Base-by-base conservation (phyloP, 2,329 filamentous ascomycete genomes). In the Paraconiothyrium sp. region DNA sequence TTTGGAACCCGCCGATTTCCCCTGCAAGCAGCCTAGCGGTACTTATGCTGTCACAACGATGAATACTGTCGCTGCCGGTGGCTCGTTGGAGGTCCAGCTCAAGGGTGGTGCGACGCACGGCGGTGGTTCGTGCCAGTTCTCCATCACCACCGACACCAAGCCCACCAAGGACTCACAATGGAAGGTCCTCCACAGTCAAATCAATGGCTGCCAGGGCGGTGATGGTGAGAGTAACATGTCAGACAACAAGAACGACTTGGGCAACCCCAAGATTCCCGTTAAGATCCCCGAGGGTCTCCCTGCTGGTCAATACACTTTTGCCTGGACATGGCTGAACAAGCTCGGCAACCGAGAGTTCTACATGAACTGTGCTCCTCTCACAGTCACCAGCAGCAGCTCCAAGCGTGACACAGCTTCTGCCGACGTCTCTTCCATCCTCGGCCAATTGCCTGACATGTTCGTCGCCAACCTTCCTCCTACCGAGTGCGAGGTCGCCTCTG, bases 311-410 rank as follows among this genome's bases (percentile, higher is more conserved):
- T 94, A 92, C 54, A 91, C 89, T 0, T 83, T 98, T 4, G 92
- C 92, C 0, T 98, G 94, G 93, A 93, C 93, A 0, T 98, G 95
- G 95, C 88, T 97, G 80, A 98, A 98, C 80, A 91, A 90, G 62
- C 74, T 97, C 10, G 95, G 95, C 2, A 97, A 97, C 82, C 90
- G 94, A 0, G 95, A 98, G 76, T 93, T 97, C 85, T 97, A 98
- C 85, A 97, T 97, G 93, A 96, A 97, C 85, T 99, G 94, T 70
- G 92, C 91, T 0, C 88, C 92, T 0, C 78, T 97, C 51, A 85
- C 84, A 0, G 84, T 98, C 27, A 87, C 86, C 0, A 81, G 78
- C 4, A 80, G 52, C 14, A 55, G 81, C 24, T 75, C 78, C 14
- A 75, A 78, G 57, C 71, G 87, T 59, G 78, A 61, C 14, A 66